Evolutionary conservation across 306 rosid genomes (phyloP), one percentile per base, ranked within the genome.

Genomic region (Senna tora): DNA sequence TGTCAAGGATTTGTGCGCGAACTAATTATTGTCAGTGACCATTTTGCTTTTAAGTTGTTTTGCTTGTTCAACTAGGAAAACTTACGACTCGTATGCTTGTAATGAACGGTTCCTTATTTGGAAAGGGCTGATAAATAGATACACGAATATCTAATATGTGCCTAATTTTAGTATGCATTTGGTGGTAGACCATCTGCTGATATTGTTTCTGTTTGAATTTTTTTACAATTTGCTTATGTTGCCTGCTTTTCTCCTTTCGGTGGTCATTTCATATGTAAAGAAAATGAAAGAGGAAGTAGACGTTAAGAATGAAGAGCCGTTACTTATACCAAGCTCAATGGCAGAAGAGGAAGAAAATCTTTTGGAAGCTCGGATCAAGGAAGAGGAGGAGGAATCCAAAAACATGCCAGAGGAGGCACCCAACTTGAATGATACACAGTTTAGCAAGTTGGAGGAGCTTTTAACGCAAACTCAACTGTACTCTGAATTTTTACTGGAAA

Each of bases 381-480:
- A 87, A 79, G 98, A 87, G 69, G 87, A 81, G 63, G 81, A 12
- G 12, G 79, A 75, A 36, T 12, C 7, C 1, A 71, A 58, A 55
- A 65, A 54, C 50, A 80, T 54, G 57, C 34, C 78, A 20, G 80
- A 62, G 39, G 83, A 46, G 68, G 75, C 87, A 1, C 70, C 76
- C 4, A 34, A 61, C 52, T 80, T 95, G 74, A 83, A 72, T 77
- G 90, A 88, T 15, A 67, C 80, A 5, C 96, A 91, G 79, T 91
- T 86, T 64, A 84, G 82, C 83, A 95, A 89, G 72, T 78, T 95
- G 85, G 97, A 95, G 60, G 99, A 95, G 82, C 96, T 95, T 65
- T 74, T 95, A 38, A 88, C 90, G 0, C 96, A 91, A 75, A 91
- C 99, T 4, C 95, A 91, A 71, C 79, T 95, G 19, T 91, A 85